Conservation (phyloP, 108 stramenopile species). For the Craspedostauros australis region DNA sequence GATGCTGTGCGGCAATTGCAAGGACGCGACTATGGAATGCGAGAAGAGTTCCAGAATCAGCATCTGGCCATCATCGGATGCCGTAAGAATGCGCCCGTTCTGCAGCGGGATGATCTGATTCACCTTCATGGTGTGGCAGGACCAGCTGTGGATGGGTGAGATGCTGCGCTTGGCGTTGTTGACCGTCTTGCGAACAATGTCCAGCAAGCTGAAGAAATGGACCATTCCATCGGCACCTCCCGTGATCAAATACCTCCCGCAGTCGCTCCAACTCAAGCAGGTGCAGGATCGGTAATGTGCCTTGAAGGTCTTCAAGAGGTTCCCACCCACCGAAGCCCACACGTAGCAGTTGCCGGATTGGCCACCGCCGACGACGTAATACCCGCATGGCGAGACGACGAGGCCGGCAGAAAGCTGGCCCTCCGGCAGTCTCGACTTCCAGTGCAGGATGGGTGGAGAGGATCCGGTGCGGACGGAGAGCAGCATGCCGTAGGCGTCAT, state of each 20-base stretch:
- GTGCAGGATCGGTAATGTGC: slow-evolving; percentile 71
- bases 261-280: slow-evolving; percentile 52
- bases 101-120: slow-evolving; percentile 32
- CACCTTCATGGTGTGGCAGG: slow-evolving; percentile 63
- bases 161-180: slow-evolving; percentile 11
- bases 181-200: slow-evolving; percentile 30
- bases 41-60: slow-evolving; percentile 59
- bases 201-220: slow-evolving; percentile 57
- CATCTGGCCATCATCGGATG: slow-evolving; percentile 55
- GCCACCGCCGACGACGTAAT: slow-evolving; percentile 57
- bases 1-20: slow-evolving; percentile 52
- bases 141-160: slow-evolving; percentile 61
- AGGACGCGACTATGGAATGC: slow-evolving; percentile 42
- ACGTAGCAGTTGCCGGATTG: slow-evolving; percentile 52
- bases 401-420: slow-evolving; percentile 36
- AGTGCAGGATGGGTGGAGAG: slow-evolving; percentile 42
- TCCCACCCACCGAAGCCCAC: slow-evolving; percentile 54
- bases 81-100: slow-evolving; percentile 49
- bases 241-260: slow-evolving; percentile 60
- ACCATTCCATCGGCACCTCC: slow-evolving; percentile 84
- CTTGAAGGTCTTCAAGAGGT: slow-evolving; percentile 49
- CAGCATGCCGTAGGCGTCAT: slow-evolving; percentile 47
- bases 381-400: slow-evolving; percentile 55
- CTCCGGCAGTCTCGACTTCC: slow-evolving; percentile 73
- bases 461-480: slow-evolving; percentile 29